These are phyloP conservation scores for Bathelium albidoporum DNA, from an alignment of 495 filamentous ascomycete species.

Conservation along the genomic window DNA sequence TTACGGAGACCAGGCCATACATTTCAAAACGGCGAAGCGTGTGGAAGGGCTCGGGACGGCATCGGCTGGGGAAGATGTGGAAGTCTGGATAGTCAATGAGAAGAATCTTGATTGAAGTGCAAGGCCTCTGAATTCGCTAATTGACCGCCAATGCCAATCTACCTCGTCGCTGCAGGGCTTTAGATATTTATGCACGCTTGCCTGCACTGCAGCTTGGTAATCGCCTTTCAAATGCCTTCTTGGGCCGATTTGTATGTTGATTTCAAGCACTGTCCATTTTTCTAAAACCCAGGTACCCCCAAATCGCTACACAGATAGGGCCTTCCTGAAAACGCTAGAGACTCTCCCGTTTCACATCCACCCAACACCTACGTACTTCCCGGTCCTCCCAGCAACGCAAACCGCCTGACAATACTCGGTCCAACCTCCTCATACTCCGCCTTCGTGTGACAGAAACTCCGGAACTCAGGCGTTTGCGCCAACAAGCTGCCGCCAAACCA, in stretches of 20 bases:
- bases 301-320: background rate
- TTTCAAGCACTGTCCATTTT: background rate
- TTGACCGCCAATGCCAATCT: no score
- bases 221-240: background rate
- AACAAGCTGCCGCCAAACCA: constrained; percentile 97
- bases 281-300: background rate
- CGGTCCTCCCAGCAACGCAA: constrained; percentile 86
- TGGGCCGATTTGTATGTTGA: background rate
- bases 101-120: background rate
- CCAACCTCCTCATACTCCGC: constrained; percentile 90
- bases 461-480: constrained; percentile 97
- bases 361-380: constrained; percentile 40
- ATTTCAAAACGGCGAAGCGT: background rate
- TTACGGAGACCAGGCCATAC: background rate
- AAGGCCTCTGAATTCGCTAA: no score
- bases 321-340: background rate
- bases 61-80: background rate
- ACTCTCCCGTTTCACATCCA: background rate
- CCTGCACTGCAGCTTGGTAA: background rate
- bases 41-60: background rate
- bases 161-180: no score
- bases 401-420: constrained; percentile 88
- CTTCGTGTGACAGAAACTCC: constrained; percentile 98
- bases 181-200: background rate
- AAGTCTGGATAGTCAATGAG: background rate